phyloP scores from a whole-genome alignment of 2,329 filamentous ascomycete species.

The Phoma sp. region DNA sequence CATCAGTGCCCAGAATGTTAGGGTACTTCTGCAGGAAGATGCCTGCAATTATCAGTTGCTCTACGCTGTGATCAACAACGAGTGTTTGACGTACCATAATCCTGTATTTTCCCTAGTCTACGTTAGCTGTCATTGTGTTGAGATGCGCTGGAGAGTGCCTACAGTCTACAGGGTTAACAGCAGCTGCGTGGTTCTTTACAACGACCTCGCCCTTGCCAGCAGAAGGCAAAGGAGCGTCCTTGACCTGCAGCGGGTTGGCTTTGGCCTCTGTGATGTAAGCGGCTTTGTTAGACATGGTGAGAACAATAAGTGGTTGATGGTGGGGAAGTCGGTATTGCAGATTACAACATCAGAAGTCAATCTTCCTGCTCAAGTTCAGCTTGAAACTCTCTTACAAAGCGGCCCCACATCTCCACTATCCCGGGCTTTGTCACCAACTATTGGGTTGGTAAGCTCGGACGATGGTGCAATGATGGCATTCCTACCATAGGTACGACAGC shows the following conservation, averaged over 20 bases:
- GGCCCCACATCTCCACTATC: background rate
- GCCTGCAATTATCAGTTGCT: conserved; percentile 20
- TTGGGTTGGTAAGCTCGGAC: conserved; percentile 8
- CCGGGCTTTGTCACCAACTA: background rate
- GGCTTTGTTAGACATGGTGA: conserved; percentile 41
- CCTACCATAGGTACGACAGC: background rate
- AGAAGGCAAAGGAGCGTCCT: conserved; percentile 36
- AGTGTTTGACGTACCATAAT: conserved; percentile 30
- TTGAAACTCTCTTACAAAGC: background rate
- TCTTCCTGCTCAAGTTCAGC: background rate
- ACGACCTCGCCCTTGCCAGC: conserved; percentile 42
- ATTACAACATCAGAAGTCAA: background rate
- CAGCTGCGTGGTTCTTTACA: conserved; percentile 43
- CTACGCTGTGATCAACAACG: background rate
- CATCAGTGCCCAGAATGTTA: conserved; percentile 50
- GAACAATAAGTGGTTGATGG: background rate
- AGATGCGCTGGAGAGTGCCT: background rate
- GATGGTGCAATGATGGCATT: conserved; percentile 1
- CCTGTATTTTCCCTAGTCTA: conserved; percentile 39
- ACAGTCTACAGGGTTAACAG: conserved; percentile 45
- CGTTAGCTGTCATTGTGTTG: conserved; percentile 4
- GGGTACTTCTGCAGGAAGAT: conserved; percentile 46
- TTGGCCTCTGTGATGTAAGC: conserved; percentile 41
- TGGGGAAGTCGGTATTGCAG: background rate
- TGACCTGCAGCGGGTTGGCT: conserved; percentile 38